Conservation (phyloP, 768 basidiomycete genomes). For the Kwoniella europaea region DNA sequence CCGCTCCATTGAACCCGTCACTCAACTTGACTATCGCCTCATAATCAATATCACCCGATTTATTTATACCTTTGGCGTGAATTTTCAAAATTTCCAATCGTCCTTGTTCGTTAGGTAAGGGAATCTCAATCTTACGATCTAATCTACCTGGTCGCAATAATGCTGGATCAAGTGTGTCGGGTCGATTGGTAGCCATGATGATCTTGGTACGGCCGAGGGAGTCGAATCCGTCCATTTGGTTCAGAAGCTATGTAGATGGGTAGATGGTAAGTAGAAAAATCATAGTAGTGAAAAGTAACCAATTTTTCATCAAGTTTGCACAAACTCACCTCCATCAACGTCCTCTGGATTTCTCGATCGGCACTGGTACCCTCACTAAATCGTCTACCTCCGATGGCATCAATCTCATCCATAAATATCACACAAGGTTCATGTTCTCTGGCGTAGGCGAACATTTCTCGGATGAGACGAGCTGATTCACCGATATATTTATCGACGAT, state of each 20-base stretch:
- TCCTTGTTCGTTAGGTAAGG: constrained; percentile 95
- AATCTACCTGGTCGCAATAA: constrained; percentile 93
- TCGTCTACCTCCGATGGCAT: constrained; percentile 90
- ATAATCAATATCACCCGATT: constrained; percentile 93
- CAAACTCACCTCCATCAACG: constrained; percentile 83
- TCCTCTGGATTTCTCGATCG: constrained; percentile 97
- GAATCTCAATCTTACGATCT: constrained; percentile 97
- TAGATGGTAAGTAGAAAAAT: no score
- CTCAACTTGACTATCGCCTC: constrained; percentile 94
- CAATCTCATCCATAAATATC: constrained; percentile 88
- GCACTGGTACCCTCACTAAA: constrained; percentile 96
- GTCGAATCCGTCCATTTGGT: constrained; percentile 99
- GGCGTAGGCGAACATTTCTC: constrained; percentile 99
- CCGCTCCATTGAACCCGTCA: constrained; percentile 94
- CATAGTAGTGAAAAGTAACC: no score
- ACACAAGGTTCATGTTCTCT: constrained; percentile 97
- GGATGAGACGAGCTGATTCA: constrained; percentile 90
- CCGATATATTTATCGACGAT: constrained; percentile 81
- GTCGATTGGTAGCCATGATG: constrained; percentile 99
- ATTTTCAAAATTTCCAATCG: constrained; percentile 97
- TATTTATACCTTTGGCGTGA: constrained; percentile 90
- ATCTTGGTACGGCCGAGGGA: constrained; percentile 92
- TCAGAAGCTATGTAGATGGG: constrained; percentile 70
- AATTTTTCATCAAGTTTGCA: no score
- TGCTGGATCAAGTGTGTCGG: constrained; percentile 96